These are phyloP conservation scores for Galeopsis tetrahit DNA, from an alignment of 257 asterid species.

Conservation along the genomic window DNA sequence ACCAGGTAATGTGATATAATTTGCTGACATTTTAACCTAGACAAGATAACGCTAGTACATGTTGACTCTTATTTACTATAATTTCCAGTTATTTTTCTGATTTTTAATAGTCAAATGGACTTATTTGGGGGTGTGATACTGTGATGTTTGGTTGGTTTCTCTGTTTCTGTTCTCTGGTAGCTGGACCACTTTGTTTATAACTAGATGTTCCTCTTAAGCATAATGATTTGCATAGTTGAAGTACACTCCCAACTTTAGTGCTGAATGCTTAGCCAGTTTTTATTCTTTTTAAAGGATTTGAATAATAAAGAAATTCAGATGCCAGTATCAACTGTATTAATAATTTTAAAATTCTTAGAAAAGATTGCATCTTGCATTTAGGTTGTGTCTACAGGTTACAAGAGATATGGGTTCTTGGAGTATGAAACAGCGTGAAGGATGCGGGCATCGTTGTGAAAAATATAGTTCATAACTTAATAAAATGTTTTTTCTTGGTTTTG, in stretches of 20 bases:
- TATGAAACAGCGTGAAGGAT: constrained; percentile 23
- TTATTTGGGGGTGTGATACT: background rate
- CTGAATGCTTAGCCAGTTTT: constrained; percentile 2
- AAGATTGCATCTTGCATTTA: background rate
- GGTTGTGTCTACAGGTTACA: constrained; percentile 2
- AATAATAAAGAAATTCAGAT: constrained; percentile 1
- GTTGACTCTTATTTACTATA: background rate
- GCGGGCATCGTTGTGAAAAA: constrained; percentile 1
- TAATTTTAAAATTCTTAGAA: constrained; percentile 10
- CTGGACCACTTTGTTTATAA: constrained; percentile 7
- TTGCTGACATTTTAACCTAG: constrained; percentile 25
- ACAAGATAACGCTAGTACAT: background rate
- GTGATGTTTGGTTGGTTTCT: constrained; percentile 20
- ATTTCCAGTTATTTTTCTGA: constrained; percentile 2
- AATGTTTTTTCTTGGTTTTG: background rate
- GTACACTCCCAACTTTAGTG: background rate
- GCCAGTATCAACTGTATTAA: background rate
- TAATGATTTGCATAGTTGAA: background rate
- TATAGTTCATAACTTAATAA: background rate
- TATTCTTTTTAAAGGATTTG: constrained; percentile 9
- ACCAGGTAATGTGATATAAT: constrained; percentile 61
- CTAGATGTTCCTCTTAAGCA: background rate
- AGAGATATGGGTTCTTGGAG: constrained; percentile 27
- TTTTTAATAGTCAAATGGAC: constrained; percentile 22
- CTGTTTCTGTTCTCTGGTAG: constrained; percentile 15